Evolutionary conservation across 176 grass and related monocot species (phyloP), one percentile per base, ranked within the genome.

Genomic region (Musa itinerans): DNA sequence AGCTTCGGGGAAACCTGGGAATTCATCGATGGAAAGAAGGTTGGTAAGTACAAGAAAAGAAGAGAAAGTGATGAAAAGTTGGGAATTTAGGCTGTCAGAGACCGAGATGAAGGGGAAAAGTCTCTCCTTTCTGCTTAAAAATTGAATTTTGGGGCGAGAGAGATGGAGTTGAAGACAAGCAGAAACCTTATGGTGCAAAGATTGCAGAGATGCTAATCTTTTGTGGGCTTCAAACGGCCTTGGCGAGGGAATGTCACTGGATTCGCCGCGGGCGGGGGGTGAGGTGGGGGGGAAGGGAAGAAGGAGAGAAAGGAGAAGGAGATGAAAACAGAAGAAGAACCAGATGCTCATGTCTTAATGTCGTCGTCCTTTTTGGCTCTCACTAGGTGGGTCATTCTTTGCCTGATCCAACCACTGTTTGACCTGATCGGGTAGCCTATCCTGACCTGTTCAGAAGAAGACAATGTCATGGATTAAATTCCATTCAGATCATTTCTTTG

Each of bases 1-100:
- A 50, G 63, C 63, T 78, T 78, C 6, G 76, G 24, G 61, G 75
- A 66, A 49, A 12, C 59, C 61, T 76, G 49, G 55, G 58, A 34
- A 76, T 76, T 57, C 74, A 76, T 64, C 1, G 57, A 59, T 59
- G 15, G 57, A 59, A 20, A 59, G 27, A 22, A 52, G 54, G n/a
- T 1, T 17, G 7, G n/a, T 22, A 48, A 57, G 29, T 34, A 19
- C 14, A 57, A 26, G 24, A 55, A 54, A 11, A 26, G 16, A 48
- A 75, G 12, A 25, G 1, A 25, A 13, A 25, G 63, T 16, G 25
- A 69, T 50, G 14, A 24, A 50, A 50, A 69, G 67, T 12, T 65
- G 1, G 43, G 16, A 50, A 20, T 49, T 69, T 69, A 15, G 48
- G 9, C 16, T 50, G 16, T 59, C 57, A 59, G 57, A 62, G 58